Evolutionary conservation across 805 yeast species (phyloP).

Genomic region (Pichia rugopelliculosa): DNA sequence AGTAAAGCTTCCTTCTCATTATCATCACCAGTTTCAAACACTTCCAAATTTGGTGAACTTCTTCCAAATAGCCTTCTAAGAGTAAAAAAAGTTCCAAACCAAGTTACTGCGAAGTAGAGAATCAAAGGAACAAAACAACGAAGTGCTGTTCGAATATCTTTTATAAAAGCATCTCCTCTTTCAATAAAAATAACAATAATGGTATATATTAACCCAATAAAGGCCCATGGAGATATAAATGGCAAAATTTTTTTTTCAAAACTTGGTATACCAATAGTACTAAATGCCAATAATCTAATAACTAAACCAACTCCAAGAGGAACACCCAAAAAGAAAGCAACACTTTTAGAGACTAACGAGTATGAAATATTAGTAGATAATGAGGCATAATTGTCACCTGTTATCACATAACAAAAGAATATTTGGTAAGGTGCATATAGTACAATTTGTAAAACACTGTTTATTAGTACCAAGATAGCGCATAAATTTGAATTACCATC

Average conservation of each 20-base stretch:
- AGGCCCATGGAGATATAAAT: slow-evolving; percentile 41
- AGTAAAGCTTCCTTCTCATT: slow-evolving; percentile 12
- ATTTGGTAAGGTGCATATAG: too few species aligned
- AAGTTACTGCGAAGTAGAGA: slow-evolving; percentile 40
- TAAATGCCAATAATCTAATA: slow-evolving; percentile 29
- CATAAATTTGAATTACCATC: slow-evolving; percentile 45
- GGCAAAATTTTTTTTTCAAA: slow-evolving; percentile 34
- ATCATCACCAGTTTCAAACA: slow-evolving; percentile 7
- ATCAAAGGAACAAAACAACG: slow-evolving; percentile 44
- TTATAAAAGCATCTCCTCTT: slow-evolving; percentile 40
- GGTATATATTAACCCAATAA: slow-evolving; percentile 45
- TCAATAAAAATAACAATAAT: slow-evolving; percentile 44
- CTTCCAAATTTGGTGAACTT: slow-evolving; percentile 9
- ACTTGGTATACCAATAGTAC: slow-evolving; percentile 25
- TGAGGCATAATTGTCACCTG: too few species aligned
- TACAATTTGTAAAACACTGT: slow-evolving; percentile 41
- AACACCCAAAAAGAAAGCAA: slow-evolving; percentile 48
- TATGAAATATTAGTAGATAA: slow-evolving; percentile 21
- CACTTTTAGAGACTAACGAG: slow-evolving; percentile 38
- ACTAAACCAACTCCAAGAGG: slow-evolving; percentile 42
- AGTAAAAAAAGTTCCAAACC: slow-evolving; percentile 37
- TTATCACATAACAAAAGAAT: too few species aligned
- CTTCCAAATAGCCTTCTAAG: slow-evolving; percentile 26
- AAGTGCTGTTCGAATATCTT: slow-evolving; percentile 42
- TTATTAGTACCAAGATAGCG: slow-evolving; percentile 44